Conservation (phyloP, 106 monocot genomes). For the Agapanthus africanus region DNA sequence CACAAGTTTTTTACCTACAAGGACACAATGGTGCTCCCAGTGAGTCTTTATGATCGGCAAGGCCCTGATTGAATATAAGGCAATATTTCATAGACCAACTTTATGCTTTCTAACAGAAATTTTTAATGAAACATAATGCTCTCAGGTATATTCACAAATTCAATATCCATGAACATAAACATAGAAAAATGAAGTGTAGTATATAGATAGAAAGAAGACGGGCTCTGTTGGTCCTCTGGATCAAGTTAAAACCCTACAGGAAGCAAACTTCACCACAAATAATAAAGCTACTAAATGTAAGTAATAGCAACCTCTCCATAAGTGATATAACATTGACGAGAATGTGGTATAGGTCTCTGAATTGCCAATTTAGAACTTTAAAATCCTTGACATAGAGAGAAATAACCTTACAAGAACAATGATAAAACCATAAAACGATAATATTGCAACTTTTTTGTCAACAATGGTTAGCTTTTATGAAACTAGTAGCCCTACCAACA, state of each 20-base stretch:
- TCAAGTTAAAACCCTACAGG: background rate
- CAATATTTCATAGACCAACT: background rate
- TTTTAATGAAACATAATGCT: background rate
- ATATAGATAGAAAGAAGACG: background rate
- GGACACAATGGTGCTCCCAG: conserved; percentile 96
- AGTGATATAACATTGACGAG: background rate
- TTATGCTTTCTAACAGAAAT: background rate
- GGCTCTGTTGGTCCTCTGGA: background rate
- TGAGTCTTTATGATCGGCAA: conserved; percentile 94
- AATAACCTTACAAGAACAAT: background rate
- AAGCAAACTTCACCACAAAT: background rate
- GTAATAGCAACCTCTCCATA: background rate
- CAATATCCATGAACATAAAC: background rate
- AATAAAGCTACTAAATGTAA: background rate
- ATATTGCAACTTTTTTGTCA: too few species aligned
- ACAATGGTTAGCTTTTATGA: too few species aligned
- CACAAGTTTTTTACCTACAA: conserved; percentile 64
- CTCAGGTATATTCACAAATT: background rate
- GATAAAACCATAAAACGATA: too few species aligned
- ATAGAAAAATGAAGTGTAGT: background rate
- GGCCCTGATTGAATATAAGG: conserved; percentile 41
- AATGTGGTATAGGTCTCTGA: background rate
- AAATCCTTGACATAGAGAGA: background rate
- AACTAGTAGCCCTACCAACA: too few species aligned
- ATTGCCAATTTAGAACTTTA: background rate